These are phyloP conservation scores for Penicillium psychrofluorescens DNA, from an alignment of 495 filamentous ascomycete genomes.

Conservation along the genomic window DNA sequence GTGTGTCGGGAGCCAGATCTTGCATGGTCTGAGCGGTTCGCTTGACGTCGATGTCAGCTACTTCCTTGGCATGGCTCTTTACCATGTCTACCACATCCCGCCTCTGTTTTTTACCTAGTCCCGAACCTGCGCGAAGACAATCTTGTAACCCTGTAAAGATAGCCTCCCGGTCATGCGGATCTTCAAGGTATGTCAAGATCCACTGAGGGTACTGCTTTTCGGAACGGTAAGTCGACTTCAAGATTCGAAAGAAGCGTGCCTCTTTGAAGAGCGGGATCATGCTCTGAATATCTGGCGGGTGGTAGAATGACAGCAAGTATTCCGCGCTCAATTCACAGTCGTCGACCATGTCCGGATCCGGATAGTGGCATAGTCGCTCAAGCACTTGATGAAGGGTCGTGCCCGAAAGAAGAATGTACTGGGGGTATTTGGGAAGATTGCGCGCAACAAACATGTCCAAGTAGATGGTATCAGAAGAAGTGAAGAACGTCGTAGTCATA, in stretches of 20 bases:
- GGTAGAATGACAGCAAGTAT: slow-evolving; percentile 88
- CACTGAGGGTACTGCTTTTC: slow-evolving; percentile 77
- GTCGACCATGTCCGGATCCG: slow-evolving; percentile 72
- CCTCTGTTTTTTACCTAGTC: slow-evolving; percentile 64
- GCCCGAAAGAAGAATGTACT: slow-evolving; percentile 87
- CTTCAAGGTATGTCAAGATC: slow-evolving; percentile 77
- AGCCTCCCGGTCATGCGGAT: slow-evolving; percentile 61
- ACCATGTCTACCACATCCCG: slow-evolving; percentile 70
- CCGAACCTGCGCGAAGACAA: slow-evolving; percentile 66
- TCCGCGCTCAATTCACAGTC: slow-evolving; percentile 95
- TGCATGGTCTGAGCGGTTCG: slow-evolving; percentile 65
- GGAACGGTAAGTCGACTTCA: slow-evolving; percentile 78
- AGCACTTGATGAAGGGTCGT: slow-evolving; percentile 76
- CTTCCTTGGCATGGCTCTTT: slow-evolving; percentile 54
- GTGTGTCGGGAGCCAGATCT: slow-evolving; percentile 59
- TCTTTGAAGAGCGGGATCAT: slow-evolving; percentile 71
- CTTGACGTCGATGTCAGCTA: slow-evolving; percentile 62
- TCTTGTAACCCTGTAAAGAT: slow-evolving; percentile 77
- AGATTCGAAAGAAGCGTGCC: slow-evolving; percentile 85
- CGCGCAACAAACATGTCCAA: slow-evolving; percentile 97
- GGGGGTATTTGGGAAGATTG: slow-evolving; percentile 92
- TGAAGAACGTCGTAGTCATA: slow-evolving; percentile 68
- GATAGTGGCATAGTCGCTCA: slow-evolving; percentile 75
- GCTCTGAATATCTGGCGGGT: slow-evolving; percentile 69
- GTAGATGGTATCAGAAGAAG: slow-evolving; percentile 79